phyloP scores from a whole-genome alignment of 2,329 filamentous ascomycete species.

The Cercospora sesami region DNA sequence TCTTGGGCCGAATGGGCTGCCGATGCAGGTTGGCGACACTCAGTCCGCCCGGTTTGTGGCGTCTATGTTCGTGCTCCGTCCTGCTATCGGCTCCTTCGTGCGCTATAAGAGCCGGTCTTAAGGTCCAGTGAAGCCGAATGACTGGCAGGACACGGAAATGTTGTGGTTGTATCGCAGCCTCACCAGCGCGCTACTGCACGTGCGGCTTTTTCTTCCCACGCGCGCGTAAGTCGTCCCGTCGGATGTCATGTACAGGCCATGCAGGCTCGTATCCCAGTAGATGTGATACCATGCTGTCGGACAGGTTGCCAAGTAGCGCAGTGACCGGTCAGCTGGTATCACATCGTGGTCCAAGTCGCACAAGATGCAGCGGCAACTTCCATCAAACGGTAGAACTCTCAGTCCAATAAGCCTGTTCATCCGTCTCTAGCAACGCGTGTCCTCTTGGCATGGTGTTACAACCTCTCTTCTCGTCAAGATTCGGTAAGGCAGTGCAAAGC shows the following conservation, averaged over 20 bases:
- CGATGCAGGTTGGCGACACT: not conserved
- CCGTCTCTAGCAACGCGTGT: not conserved
- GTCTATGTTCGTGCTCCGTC: not conserved
- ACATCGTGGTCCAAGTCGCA: not conserved
- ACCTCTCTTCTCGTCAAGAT: not conserved
- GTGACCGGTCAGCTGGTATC: not conserved
- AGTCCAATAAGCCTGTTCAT: not conserved
- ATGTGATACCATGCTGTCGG: not conserved
- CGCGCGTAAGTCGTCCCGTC: not conserved
- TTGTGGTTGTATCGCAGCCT: not conserved
- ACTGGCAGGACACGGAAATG: not conserved
- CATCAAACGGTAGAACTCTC: not conserved
- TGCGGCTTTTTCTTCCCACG: conserved; percentile 2
- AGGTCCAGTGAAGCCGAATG: not conserved
- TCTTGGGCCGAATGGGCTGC: not conserved
- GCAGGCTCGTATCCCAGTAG: not conserved
- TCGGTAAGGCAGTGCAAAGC: not conserved
- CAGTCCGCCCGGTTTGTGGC: not conserved
- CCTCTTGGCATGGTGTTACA: not conserved
- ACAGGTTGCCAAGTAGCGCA: not conserved
- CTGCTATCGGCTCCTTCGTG: not conserved
- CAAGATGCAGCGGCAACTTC: not conserved
- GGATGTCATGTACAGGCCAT: not conserved
- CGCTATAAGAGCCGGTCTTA: not conserved
- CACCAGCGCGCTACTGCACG: not conserved